These are phyloP conservation scores for Heracleum sosnowskyi DNA, from an alignment of 129 eudicot genomes.

Conservation along the genomic window DNA sequence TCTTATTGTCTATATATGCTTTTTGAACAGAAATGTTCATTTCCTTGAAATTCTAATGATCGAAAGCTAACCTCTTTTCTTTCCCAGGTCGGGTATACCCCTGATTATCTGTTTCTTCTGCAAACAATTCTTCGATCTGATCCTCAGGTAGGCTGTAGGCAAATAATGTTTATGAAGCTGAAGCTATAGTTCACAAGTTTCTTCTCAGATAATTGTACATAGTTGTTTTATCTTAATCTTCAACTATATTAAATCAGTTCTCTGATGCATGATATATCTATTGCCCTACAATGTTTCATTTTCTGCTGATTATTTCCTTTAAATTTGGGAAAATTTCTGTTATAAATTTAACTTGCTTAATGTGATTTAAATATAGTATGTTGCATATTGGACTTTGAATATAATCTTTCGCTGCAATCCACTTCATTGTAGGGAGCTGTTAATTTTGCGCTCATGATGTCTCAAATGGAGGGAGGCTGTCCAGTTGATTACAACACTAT, in stretches of 20 bases:
- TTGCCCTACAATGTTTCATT: background rate
- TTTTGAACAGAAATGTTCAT: background rate
- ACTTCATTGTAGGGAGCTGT: conserved; percentile 76
- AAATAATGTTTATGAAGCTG: background rate
- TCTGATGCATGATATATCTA: background rate
- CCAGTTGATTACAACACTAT: conserved; percentile 98
- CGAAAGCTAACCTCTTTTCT: conserved; percentile 2
- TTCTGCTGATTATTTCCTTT: background rate
- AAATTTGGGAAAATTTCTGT: background rate
- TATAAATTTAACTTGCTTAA: background rate
- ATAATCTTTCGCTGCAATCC: background rate
- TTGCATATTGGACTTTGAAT: background rate
- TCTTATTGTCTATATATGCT: background rate
- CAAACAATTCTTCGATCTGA: conserved; percentile 95
- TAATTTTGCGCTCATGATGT: conserved; percentile 98
- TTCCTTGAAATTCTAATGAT: background rate
- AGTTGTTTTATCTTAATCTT: background rate
- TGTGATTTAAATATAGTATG: background rate
- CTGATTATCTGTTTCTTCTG: conserved; percentile 93
- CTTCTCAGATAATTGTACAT: background rate
- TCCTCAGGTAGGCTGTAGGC: conserved; percentile 87
- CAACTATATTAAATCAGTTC: background rate
- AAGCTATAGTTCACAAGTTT: background rate
- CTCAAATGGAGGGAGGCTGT: conserved; percentile 99
- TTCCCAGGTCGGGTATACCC: conserved; percentile 96